Evolutionary conservation across 2,329 filamentous ascomycete genomes (phyloP), one percentile per base, ranked within the genome.

Genomic region (Cadophora luteo-olivacea): DNA sequence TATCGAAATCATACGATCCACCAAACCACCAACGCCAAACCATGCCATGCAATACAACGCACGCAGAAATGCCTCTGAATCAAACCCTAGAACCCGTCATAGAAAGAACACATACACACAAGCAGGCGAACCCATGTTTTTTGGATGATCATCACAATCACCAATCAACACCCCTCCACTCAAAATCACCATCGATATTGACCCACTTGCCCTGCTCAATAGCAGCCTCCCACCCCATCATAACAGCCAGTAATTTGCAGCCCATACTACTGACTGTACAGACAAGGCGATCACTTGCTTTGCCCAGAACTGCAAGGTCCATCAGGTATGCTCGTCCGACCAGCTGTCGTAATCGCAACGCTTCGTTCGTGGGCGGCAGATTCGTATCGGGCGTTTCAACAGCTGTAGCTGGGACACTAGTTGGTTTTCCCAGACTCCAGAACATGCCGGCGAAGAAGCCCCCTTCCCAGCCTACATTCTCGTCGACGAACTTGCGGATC

Each of bases 371-470:
- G 45, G 76, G 79, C 3, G 73, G 70, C 68, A 74, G 16, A 45
- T 72, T 74, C 4, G 83, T 82, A 9, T 78, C 75, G 19, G 77
- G 69, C 0, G 74, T 72, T 6, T 79, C 77, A n/a, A 77, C 75
- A 19, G 77, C 79, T 25, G 73, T 78, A 4, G 71, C 70, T 8
- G 75, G 75, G 2, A 76, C 76, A 38, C 79, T 78, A 22, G 73
- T 79, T 16, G 79, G 82, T 75, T 79, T 83, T 67, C 80, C 93
- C 0, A 97, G 83, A 62, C 89, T 91, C 88, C 91, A 94, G 80
- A 97, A 97, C 80, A 96, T 90, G 74, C 88, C 86, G 16, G 87
- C 86, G 80, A 91, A 97, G 82, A 97, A 97, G 0, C 93, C 93
- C 22, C 93, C 93, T 78, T 97, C 93, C 93, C 93, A 97, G 36